phyloP scores from a whole-genome alignment of 345 rosid genomes.

The Aethionema arabicum region DNA sequence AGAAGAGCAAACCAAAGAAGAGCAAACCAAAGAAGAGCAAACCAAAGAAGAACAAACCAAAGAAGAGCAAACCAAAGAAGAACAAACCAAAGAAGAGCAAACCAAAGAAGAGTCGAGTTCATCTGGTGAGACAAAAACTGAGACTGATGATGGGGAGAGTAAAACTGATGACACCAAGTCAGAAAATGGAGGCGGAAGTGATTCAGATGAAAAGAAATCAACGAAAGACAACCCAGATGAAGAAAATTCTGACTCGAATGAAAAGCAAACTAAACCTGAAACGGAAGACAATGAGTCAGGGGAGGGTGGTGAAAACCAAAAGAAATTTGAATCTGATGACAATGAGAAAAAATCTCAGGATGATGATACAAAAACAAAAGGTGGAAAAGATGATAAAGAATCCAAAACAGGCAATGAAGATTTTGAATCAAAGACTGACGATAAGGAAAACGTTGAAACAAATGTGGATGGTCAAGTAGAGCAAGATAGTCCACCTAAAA shows the following conservation, averaged over 20 bases:
- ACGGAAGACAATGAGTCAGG: conserved; percentile 41
- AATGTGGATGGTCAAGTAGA: conserved; percentile 48
- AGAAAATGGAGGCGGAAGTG: conserved; percentile 42
- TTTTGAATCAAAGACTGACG: conserved; percentile 37
- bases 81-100: conserved; percentile 44
- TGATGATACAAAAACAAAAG: conserved; percentile 39
- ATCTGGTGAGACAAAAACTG: conserved; percentile 35
- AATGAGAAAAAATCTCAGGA: conserved; percentile 36
- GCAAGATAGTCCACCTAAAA: conserved; percentile 46
- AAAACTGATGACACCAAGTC: conserved; percentile 39
- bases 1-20: no score
- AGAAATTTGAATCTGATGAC: conserved; percentile 40
- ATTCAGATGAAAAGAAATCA: conserved; percentile 44
- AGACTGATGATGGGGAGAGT: conserved; percentile 36
- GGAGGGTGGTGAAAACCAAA: conserved; percentile 43
- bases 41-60: conserved; percentile 48
- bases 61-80: conserved; percentile 44
- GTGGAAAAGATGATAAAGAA: conserved; percentile 40
- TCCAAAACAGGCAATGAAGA: conserved; percentile 46
- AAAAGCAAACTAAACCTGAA: conserved; percentile 47
- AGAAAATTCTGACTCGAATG: conserved; percentile 42
- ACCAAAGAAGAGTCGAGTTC: conserved; percentile 42
- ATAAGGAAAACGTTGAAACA: conserved; percentile 38
- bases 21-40: no score
- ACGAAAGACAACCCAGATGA: conserved; percentile 43